Base-by-base conservation (phyloP, 176 grass and related monocot species). In the Typha latifolia region DNA sequence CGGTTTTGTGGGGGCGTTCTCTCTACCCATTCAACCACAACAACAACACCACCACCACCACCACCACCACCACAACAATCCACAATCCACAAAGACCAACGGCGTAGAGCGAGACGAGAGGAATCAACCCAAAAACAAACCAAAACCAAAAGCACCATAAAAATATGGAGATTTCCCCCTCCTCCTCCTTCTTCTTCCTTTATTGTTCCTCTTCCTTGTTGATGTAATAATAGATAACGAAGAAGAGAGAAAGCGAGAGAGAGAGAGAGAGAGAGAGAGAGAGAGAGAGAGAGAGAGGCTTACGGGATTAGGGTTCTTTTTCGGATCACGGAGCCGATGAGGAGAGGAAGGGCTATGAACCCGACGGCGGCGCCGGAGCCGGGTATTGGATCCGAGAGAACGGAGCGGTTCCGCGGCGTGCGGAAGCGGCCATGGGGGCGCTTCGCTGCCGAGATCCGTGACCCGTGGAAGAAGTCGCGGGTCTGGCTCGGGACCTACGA, bases 361-460 rank as follows among this genome's bases (percentile, higher is more conserved):
- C 53, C 53, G 53, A 6, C 53, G 53, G 18, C 16, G n/a, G 7
- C 18, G 53, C 15, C 18, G 6, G 53, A 22, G 53, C 53, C 16
- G 53, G 18, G 53, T 16, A 3, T 16, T 3, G 53, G n/a, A 8
- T 2, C 5, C 18, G n/a, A 21, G 53, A 16, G 18, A 14, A 59
- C 18, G 32, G 77, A 61, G 72, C 63, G 87, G 69, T 85, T 90
- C 75, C 87, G 87, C 51, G 88, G 88, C 3, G 88, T 91, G 68
- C 78, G 88, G 64, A 86, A 87, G 81, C 63, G 88, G 59, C 88
- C 88, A 15, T 91, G 88, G 88, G 88, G 88, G 1, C 67, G 88
- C 2, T 91, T 73, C 81, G 84, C 84, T n/a, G 88, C 88, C 59
- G 88, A 91, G 84, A 91, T 91, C 84, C 84, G 84, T 0, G 88